Evolutionary conservation across 495 filamentous ascomycete genomes (phyloP), one percentile per base, ranked within the genome.

Genomic region (Hypoxylon crocopeplum): DNA sequence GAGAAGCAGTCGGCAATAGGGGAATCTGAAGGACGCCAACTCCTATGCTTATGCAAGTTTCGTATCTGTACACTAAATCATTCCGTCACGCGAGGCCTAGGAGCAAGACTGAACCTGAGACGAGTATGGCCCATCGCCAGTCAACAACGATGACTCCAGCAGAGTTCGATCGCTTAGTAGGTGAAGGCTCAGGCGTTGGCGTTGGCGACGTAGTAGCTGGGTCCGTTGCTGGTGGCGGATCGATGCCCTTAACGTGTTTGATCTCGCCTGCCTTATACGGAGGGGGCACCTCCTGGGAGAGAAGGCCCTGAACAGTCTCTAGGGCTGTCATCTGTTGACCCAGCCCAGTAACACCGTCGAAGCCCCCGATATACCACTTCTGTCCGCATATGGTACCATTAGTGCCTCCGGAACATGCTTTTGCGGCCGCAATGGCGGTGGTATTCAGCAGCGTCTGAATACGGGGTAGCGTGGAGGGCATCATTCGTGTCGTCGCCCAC

Each of bases 291-390:
- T 73, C 39, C 8, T 63, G 55, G 5, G 76, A 69, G 2, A 88
- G 63, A 7, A 82, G 71, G 1, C 85, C 83, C 66, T 88, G 81
- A 5, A 93, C 77, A 16, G 87, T 84, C 64, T 88, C 84, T 33
- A 93, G 72, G 1, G 86, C 89, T 33, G 79, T 82, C 81, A 92
- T 82, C 69, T 90, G 83, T 74, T 90, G 82, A 0, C 88, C 88
- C n/a, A 90, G 70, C 1, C 87, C 86, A 7, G 62, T 64, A 11
- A 70, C 70, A 1, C 80, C 83, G 59, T 92, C 89, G 72, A 83
- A 90, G 10, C 76, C 75, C 10, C 72, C 70, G 10, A 76, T 71
- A 37, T 79, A 88, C 88, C 92, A 95, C 61, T 77, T 82, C 58
- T 88, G 72, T 0, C 90, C 89, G 68, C 92, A 96, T 0, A 74